Base-by-base conservation (phyloP, 1,284 basidiomycete genomes). In the Trichosporon ovoides region DNA sequence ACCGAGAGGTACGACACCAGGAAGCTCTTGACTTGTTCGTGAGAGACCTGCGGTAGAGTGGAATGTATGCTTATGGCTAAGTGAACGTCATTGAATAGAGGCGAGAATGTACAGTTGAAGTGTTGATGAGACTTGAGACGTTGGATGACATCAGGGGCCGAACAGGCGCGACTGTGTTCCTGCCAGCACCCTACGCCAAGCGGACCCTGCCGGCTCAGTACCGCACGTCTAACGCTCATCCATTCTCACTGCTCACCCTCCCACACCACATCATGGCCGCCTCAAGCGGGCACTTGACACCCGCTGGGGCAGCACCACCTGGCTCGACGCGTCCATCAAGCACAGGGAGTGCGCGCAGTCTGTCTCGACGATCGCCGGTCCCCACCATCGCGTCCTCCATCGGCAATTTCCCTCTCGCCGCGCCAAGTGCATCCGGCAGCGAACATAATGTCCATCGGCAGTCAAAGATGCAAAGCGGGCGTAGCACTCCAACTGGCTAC, bases 201-300 rank as follows among this genome's bases (percentile, higher is more conserved):
- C 4, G 24, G n/a, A n/a, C 43, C 43, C 37, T 38, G 37, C 4
- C 28, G 22, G 43, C 16, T 13, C 43, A 46, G 14, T 14, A 37
- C n/a, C 24, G 22, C 43, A 31, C 43, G 22, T 48, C 28, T 48
- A 22, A n/a, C 43, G 28, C 28, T 24, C 28, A 16, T 48, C 24
- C 43, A 48, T 22, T n/a, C 37, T 18, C 16, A 22, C 28, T 16
- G 43, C 28, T 22, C 11, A 19, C 12, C 20, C 19, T 6, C 20
- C 20, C 14, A 24, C 40, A 48, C 9, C 43, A 48, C 43, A 31
- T 16, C 14, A 48, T 48, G 43, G 43, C 43, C 24, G 24, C 43
- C 43, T 48, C 43, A 48, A 48, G 43, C 43, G 43, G 43, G 43
- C 43, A 48, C 7, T 18, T 48, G 43, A 31, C 43, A n/a, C 43